Base-by-base conservation (phyloP, 2,329 filamentous ascomycete species). In the Arthrobotrys sphaeroides region DNA sequence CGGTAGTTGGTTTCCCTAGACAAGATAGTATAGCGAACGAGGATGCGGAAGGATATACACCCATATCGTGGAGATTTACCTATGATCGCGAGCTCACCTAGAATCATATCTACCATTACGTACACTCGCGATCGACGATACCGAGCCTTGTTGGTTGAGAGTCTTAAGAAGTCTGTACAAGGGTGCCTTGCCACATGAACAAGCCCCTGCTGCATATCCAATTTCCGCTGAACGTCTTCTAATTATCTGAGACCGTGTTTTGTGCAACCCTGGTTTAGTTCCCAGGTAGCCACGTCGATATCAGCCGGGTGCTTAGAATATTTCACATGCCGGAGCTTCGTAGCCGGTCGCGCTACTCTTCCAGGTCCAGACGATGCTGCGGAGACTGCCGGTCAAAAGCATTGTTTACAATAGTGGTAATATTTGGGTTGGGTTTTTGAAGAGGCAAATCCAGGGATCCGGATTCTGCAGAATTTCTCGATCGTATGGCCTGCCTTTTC, bases 161-260 rank as follows among this genome's bases (percentile, higher is more conserved):
- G 18, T 18, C 40, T 49, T 16, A 26, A 20, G 16, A 51, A 38
- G 7, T 9, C n/a, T 49, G 36, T 36, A 60, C 42, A 68, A 31
- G 26, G 26, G 40, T 68, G 18, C 42, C 51, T 59, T 68, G 51
- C 42, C 26, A 68, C 47, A 40, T 59, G 51, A 51, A 68, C 12
- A 60, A 42, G 20, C 31, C 42, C 51, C 51, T 57, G 65, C 40
- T 47, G 65, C 51, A 49, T 49, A 68, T 68, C 53, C 26, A 68
- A 68, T 68, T 59, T 68, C 65, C 65, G 42, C 51, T 28, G 51
- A 42, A 47, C 12, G 16, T 33, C 42, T 53, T 49, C 61, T 55
- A 40, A n/a, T n/a, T n/a, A n/a, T n/a, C n/a, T n/a, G n/a, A 36
- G 18, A 59, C 51, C 51, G 40, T 51, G 43, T 51, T 64, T 64